Percentiles rank a stretch among this genome's conserved stretches.
phyloP scores from a whole-genome alignment of 106 monocot genomes.

The Acanthochlamys bracteata region DNA sequence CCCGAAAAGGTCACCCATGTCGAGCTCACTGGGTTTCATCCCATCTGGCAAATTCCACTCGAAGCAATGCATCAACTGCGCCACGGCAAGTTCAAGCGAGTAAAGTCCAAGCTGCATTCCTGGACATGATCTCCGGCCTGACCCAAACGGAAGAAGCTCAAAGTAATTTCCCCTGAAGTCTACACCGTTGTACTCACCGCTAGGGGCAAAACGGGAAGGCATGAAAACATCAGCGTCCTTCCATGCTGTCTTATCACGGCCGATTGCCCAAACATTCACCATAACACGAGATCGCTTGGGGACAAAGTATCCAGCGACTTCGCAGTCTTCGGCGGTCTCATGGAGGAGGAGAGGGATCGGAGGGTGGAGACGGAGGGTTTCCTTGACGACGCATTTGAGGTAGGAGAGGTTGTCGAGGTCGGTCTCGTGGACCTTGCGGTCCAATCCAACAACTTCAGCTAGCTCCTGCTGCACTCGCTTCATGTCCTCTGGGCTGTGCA shows the following conservation, averaged over 20 bases:
- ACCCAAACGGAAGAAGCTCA: conserved; percentile 72
- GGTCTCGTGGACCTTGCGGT: conserved; percentile 47
- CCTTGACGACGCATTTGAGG: conserved; percentile 56
- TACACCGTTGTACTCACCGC: conserved; percentile 16
- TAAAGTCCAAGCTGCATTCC: conserved; percentile 72
- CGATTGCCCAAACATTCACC: conserved; percentile 67
- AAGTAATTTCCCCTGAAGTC: conserved; percentile 58
- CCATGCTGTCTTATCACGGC: conserved; percentile 45
- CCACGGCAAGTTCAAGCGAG: conserved; percentile 47
- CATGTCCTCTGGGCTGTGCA: conserved; percentile 44
- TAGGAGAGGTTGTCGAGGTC: conserved; percentile 67
- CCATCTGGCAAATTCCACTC: conserved; percentile 48
- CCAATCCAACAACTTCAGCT: conserved; percentile 29
- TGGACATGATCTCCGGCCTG: conserved; percentile 62
- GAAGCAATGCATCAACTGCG: conserved; percentile 61
- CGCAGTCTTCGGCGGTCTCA: conserved; percentile 47
- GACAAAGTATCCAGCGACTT: conserved; percentile 43
- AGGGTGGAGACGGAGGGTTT: conserved; percentile 85
- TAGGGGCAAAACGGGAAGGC: conserved; percentile 38
- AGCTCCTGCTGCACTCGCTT: conserved; percentile 47
- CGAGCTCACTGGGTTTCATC: conserved; percentile 61
- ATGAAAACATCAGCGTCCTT: conserved; percentile 42
- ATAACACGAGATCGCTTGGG: conserved; percentile 41
- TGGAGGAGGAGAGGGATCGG: conserved; percentile 77
- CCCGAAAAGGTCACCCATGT: conserved; percentile 65